Percentiles rank a stretch among this genome's conserved stretches.
phyloP scores from a whole-genome alignment of 192 early-diverging fungal genomes.

The Coemansia reversa region DNA sequence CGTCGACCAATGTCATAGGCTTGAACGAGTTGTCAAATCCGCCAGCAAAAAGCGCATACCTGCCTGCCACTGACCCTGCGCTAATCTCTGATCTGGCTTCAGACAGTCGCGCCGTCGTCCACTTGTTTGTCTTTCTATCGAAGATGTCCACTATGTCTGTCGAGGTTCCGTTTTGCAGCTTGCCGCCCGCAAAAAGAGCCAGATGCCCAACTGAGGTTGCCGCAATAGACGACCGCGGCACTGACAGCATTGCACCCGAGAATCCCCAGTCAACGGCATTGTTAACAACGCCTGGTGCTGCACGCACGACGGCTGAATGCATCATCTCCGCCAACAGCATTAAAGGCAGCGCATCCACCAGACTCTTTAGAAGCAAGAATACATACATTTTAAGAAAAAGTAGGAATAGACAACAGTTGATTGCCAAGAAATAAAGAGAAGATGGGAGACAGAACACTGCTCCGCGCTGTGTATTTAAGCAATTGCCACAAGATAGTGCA shows the following conservation, averaged over 20 bases:
- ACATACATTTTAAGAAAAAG: too few species aligned
- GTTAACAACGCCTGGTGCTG: constrained; percentile 8
- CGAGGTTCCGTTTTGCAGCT: constrained; percentile 35
- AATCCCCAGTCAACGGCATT: constrained; percentile 30
- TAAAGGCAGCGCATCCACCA: too few species aligned
- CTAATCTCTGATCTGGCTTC: constrained; percentile 30
- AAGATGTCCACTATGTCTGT: constrained; percentile 51
- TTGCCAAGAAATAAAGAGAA: too few species aligned
- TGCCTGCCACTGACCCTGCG: constrained; percentile 37
- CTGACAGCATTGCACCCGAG: constrained; percentile 36
- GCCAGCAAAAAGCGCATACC: constrained; percentile 55
- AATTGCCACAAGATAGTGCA: too few species aligned
- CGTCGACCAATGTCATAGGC: constrained; percentile 43
- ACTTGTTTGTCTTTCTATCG: constrained; percentile 27
- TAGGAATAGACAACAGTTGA: too few species aligned
- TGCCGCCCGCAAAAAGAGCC: constrained; percentile 53
- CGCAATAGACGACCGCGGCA: constrained; percentile 38
- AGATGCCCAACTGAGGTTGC: constrained; percentile 32
- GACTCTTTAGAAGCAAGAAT: too few species aligned
- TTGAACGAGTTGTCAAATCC: constrained; percentile 37
- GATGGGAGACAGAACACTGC: too few species aligned
- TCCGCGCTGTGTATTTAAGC: too few species aligned
- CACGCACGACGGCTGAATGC: neutral
- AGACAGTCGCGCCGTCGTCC: constrained; percentile 38
- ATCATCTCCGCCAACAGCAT: too few species aligned